Base-by-base conservation (phyloP, 2,329 filamentous ascomycete genomes). In the Alternaria alternata region DNA sequence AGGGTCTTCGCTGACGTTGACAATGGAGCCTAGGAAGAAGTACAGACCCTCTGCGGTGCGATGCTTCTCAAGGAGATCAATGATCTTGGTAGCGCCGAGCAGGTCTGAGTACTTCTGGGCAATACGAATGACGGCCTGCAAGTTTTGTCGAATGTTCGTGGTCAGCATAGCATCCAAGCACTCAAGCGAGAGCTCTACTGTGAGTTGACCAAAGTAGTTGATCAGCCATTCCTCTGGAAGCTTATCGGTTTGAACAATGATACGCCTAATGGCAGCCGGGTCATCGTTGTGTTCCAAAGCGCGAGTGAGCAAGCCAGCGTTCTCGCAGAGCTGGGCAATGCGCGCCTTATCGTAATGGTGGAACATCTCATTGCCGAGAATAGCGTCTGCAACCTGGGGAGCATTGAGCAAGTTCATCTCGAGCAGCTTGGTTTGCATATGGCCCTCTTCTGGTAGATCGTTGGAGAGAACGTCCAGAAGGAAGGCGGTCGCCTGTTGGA, bases 321-420 rank as follows among this genome's bases (percentile, higher is more conserved):
- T 91, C 82, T 99, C 95, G 78, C 95, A 99, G 55, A 99, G 87
- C 67, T 90, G 87, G 24, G 94, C 92, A 79, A 99, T 92, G 65
- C 93, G 91, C 46, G 89, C 82, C 83, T 92, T 96, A 81, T 99
- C 95, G 75, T 97, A 99, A 81, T 99, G 89, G 0, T 93, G 93
- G 81, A 99, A 98, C 91, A 99, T 97, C 73, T 98, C 93, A 74
- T 99, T 99, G 67, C 94, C 92, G 41, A 99, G 87, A 69, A 99
- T 99, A 34, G 95, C 95, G 79, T 99, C 96, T 4, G 96, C 95
- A 55, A 99, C 96, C 79, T 98, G 95, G 51, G 95, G 95, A 1
- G 95, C 96, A 70, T 97, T 96, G 80, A 96, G 86, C 64, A 99
- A 82, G 80, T 99, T 99, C 94, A 99, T 98, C 85, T 99, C 96